Evolutionary conservation across 148 eudicot genomes (phyloP), one percentile per base, ranked within the genome.

Genomic region (Dysphania ambrosioides): DNA sequence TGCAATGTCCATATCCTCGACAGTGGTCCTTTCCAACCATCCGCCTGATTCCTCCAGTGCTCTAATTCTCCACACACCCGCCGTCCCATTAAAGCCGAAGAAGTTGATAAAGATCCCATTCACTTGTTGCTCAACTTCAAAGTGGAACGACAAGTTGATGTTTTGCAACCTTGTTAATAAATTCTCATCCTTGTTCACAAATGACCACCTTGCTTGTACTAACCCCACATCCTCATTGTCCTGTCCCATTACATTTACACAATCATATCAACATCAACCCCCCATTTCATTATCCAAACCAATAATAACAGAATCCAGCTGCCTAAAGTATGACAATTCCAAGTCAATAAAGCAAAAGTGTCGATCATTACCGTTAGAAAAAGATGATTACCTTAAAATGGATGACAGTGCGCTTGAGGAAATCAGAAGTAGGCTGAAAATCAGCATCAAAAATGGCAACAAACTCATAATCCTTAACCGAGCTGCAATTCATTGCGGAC

Each of bases 1-100:
- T 18, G 98, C 98, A 82, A 95, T 92, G 80, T 95, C 98, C 98
- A 95, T 95, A 82, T 95, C 98, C 87, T 95, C 98, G 2, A 95
- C 98, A 0, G 98, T 95, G 77, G 99, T 95, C 78, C 99, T 87
- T 88, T 95, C 99, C 81, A 95, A 78, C 99, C 99, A 95, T 18
- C 99, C 99, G 78, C 99, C 99, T 0, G 96, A 90, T 12, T 89
- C 97, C 64, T 92, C 97, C 53, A 95, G 87, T 10, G 99, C 94
- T 84, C 92, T 95, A 49, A 95, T 90, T 75, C 99, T 85, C 99
- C 99, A 95, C 38, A 95, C 97, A 60, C 99, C 99, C 3, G 99
- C 99, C 30, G 99, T 95, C 58, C 99, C 99, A 76, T 95, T 95
- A 67, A 95, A 95, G 72, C 99, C 99, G 36, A 95, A 95, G 83